Evolutionary conservation across 208 protist species (phyloP), one percentile per base, ranked within the genome.

Genomic region (Trypanosoma vivax): DNA sequence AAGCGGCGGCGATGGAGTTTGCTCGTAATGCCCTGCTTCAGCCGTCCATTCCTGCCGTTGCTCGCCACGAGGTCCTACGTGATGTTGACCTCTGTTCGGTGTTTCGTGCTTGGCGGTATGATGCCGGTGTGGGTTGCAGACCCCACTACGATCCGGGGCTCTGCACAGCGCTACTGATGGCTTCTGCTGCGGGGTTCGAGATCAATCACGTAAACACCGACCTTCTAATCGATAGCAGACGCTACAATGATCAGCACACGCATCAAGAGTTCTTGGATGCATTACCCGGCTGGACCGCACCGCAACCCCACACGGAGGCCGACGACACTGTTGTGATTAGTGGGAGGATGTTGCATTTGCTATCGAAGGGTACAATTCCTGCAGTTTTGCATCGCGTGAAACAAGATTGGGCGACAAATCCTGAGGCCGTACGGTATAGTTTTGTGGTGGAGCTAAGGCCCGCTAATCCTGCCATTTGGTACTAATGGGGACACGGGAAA

Each of bases 111-210:
- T 67, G 79, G 58, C 69, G 66, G 23, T 91, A 91, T 57, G 52
- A 65, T 13, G 29, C 25, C 2, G 74, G 76, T 18, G 60, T 57
- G 1, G 83, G 77, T 30, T 88, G 83, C 31, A 70, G 79, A 3
- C 76, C 83, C 3, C 83, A 91, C 56, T 65, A 74, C 14, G 83
- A 91, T 49, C 83, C 83, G 2, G 83, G 83, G n/a, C 50, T 88
- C 29, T 82, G 76, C 62, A 86, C 83, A 0, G 78, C 78, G 13
- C 57, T 86, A 19, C 25, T 73, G 3, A 21, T 27, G 13, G 73
- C 76, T 14, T 79, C 76, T 14, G 63, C 61, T 0, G 61, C 62
- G 11, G 83, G 83, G 6, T 38, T 91, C 3, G 76, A 88, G 70
- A 43, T 90, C 54, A 64, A 46, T 45, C n/a, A n/a, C n/a, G n/a